These are phyloP conservation scores for Warburgia ugandensis DNA, from an alignment of 164 flowering plant species.

Conservation along the genomic window DNA sequence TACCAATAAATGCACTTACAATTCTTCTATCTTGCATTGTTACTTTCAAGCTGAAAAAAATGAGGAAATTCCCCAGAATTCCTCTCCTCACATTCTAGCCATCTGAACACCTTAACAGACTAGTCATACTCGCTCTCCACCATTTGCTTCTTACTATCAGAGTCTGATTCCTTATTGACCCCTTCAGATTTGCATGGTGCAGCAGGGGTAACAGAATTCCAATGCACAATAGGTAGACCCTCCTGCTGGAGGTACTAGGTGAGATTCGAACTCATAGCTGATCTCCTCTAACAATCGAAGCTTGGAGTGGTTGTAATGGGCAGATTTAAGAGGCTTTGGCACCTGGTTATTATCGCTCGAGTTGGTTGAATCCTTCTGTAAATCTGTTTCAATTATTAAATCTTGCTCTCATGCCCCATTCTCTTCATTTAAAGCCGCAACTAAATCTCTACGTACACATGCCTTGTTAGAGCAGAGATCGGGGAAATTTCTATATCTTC, in stretches of 20 bases:
- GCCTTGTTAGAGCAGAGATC: neutral
- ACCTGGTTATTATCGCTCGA: constrained; percentile 14
- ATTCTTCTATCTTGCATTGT: constrained; percentile 47
- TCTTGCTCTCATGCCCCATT: constrained; percentile 7
- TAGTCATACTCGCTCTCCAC: constrained; percentile 40
- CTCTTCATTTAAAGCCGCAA: constrained; percentile 12
- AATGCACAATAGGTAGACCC: constrained; percentile 1
- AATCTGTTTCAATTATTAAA: constrained; percentile 10
- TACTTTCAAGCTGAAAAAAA: constrained; percentile 79
- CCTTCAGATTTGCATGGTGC: constrained; percentile 32
- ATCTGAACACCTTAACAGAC: constrained; percentile 43
- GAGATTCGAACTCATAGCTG: constrained; percentile 13
- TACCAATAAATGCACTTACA: constrained; percentile 51
- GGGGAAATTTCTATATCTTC: neutral
- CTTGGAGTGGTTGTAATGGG: constrained; percentile 10
- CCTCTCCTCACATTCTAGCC: constrained; percentile 52
- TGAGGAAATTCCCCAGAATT: constrained; percentile 60
- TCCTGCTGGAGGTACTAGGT: constrained; percentile 2
- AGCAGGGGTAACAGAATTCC: constrained; percentile 21
- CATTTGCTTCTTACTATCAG: constrained; percentile 8
- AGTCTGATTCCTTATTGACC: constrained; percentile 5
- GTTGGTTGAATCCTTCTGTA: constrained; percentile 26
- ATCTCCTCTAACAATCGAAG: constrained; percentile 16
- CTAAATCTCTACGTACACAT: neutral
- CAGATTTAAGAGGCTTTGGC: constrained; percentile 3